phyloP scores from a whole-genome alignment of 345 rosid genomes.

The Turnera subulata region DNA sequence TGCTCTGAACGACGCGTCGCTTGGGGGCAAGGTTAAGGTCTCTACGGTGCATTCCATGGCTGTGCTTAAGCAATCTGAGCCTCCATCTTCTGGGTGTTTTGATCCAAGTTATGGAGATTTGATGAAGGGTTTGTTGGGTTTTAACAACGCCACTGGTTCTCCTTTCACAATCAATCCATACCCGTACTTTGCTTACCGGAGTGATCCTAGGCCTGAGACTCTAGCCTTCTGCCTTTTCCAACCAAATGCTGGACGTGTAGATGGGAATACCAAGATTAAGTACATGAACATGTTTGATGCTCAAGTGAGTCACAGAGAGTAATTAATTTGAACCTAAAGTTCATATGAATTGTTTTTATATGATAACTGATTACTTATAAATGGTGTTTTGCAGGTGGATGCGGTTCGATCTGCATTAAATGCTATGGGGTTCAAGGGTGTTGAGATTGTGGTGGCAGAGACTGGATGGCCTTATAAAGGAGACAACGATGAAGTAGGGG shows the following conservation, averaged over 20 bases:
- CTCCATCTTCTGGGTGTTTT: constrained; percentile 68
- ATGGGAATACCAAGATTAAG: constrained; percentile 58
- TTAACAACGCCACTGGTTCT: constrained; percentile 63
- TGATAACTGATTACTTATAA: not conserved
- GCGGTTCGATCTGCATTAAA: constrained; percentile 69
- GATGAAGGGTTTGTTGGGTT: constrained; percentile 60
- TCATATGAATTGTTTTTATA: not conserved
- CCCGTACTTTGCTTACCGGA: constrained; percentile 74
- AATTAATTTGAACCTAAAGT: not conserved
- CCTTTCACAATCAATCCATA: constrained; percentile 82
- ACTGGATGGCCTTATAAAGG: constrained; percentile 99
- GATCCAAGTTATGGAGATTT: constrained; percentile 44
- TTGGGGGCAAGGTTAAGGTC: constrained; percentile 70
- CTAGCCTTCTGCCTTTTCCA: constrained; percentile 80
- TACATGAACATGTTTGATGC: constrained; percentile 99
- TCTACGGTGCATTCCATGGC: constrained; percentile 83
- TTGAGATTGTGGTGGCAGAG: constrained; percentile 89
- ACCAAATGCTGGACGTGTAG: constrained; percentile 67
- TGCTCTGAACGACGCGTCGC: constrained; percentile 55
- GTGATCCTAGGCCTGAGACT: constrained; percentile 74
- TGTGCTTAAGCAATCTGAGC: constrained; percentile 58
- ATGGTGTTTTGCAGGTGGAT: constrained; percentile 54
- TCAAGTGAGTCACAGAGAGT: constrained; percentile 41
- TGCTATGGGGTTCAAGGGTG: constrained; percentile 57
- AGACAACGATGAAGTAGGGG: constrained; percentile 60